Evolutionary conservation across 768 basidiomycete species (phyloP).

Genomic region (Candolleomyces aberdarensis): DNA sequence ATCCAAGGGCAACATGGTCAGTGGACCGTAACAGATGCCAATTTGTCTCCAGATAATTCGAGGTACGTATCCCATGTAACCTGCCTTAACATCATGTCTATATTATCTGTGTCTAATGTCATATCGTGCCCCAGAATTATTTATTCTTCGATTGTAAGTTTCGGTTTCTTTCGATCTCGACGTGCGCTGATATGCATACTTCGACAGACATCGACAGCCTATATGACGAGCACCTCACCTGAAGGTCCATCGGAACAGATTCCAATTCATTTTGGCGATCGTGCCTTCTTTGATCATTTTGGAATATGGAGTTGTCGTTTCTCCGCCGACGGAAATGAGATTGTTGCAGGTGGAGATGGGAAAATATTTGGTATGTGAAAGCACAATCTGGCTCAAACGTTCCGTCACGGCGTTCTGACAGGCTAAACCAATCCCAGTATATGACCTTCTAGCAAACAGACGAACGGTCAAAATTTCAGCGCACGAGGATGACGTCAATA

Average conservation of each 20-base stretch:
- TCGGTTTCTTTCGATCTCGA: neutral
- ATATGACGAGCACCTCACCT: conserved; percentile 64
- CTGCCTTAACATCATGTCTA: neutral
- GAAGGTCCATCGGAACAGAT: conserved; percentile 61
- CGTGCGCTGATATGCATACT: neutral
- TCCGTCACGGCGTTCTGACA: neutral
- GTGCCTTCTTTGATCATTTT: conserved; percentile 45
- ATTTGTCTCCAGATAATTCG: conserved; percentile 86
- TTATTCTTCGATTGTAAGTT: conserved; percentile 81
- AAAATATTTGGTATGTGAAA: conserved; percentile 59
- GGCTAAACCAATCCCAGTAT: conserved; percentile 51
- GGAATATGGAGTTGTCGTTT: conserved; percentile 95
- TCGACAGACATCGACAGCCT: conserved; percentile 61
- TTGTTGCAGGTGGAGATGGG: conserved; percentile 88
- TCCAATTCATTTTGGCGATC: conserved; percentile 58
- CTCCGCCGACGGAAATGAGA: conserved; percentile 93
- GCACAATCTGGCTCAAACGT: neutral
- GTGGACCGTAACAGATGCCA: conserved; percentile 96
- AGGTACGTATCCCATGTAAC: conserved; percentile 38
- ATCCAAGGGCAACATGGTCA: conserved; percentile 73
- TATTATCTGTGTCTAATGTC: neutral
- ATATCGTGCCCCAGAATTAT: conserved; percentile 60
- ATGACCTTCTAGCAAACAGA: conserved; percentile 79
- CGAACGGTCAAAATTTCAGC: conserved; percentile 85
- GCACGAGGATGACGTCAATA: conserved; percentile 90